A percentile compares a stretch with the other conserved stretches of the same genome.
Conservation (phyloP, 352 stramenopile species). For the Elongisporangium anandrum region DNA sequence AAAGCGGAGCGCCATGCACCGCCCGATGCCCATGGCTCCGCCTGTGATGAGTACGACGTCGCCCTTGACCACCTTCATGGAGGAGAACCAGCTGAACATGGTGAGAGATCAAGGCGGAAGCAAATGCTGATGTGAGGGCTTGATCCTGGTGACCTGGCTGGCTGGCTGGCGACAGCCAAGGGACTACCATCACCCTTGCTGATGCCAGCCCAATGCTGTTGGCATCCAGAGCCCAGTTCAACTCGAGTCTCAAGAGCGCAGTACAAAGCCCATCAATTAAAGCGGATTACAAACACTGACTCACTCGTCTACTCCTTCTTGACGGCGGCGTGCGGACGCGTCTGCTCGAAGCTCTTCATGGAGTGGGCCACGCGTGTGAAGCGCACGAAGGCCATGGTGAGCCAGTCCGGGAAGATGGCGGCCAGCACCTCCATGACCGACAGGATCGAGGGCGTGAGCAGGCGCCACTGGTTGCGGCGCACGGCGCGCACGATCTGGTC, state of each 20-base stretch:
- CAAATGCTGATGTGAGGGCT: background rate
- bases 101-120: background rate
- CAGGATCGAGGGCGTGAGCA: conserved; percentile 31
- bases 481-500: conserved; percentile 41
- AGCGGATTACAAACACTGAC: background rate
- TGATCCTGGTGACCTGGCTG: background rate
- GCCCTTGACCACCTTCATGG: conserved; percentile 5
- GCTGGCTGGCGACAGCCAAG: background rate
- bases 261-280: no score
- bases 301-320: conserved; percentile 30
- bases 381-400: conserved; percentile 31
- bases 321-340: conserved; percentile 24
- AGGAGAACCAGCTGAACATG: background rate
- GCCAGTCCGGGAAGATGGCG: conserved; percentile 29
- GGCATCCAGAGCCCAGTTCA: background rate
- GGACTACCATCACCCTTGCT: background rate
- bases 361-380: conserved; percentile 30
- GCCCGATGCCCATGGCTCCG: conserved; percentile 27
- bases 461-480: conserved; percentile 35
- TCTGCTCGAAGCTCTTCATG: conserved; percentile 52
- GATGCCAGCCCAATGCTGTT: background rate
- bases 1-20: conserved; percentile 33
- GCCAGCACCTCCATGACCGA: conserved; percentile 25
- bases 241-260: background rate
- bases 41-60: conserved; percentile 27